Evolutionary conservation across 176 grass and related monocot species (phyloP), one percentile per base, ranked within the genome.

Genomic region (Lolium rigidum): DNA sequence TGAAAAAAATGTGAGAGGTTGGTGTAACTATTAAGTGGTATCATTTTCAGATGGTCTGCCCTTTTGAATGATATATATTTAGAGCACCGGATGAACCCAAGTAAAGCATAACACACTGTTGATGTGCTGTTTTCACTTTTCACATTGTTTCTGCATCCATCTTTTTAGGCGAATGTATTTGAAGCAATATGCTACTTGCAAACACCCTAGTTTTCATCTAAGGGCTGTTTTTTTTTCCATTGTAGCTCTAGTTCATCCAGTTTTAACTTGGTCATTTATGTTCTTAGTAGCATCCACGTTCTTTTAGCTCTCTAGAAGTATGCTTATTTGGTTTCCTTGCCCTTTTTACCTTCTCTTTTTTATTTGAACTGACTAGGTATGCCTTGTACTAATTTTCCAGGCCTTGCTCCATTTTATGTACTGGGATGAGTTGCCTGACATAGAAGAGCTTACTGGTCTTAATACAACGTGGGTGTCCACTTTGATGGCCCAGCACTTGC

Each of bases 331-430:
- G 54, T 56, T 56, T 56, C 54, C 54, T 56, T 56, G 17, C 54
- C 54, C 54, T 18, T 56, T 56, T 56, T 50, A 26, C 16, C 51
- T 82, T 66, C n/a, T 66, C 14, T 9, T 76, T n/a, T 63, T 55
- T 17, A 57, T 49, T 80, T 70, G 75, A 64, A 20, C 44, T 56
- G 52, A 88, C 20, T 61, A 39, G 6, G 50, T 58, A 49, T 43
- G 56, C 56, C 9, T 76, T 17, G 52, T 9, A 20, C 80, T 47
- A 64, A 69, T 60, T 84, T 67, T 87, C 20, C 88, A 99, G 97
- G 97, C 94, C 65, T 87, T 97, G 39, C 97, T 99, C 63, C 92
- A 99, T 91, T 99, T 93, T 80, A 99, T 99, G 85, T 99, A 99
- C 67, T 99, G 97, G 94, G 97, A 99, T 78, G 86, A 82, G 49